phyloP scores from a whole-genome alignment of 1,139 yeast genomes.

The Debaryomyces sp. region DNA sequence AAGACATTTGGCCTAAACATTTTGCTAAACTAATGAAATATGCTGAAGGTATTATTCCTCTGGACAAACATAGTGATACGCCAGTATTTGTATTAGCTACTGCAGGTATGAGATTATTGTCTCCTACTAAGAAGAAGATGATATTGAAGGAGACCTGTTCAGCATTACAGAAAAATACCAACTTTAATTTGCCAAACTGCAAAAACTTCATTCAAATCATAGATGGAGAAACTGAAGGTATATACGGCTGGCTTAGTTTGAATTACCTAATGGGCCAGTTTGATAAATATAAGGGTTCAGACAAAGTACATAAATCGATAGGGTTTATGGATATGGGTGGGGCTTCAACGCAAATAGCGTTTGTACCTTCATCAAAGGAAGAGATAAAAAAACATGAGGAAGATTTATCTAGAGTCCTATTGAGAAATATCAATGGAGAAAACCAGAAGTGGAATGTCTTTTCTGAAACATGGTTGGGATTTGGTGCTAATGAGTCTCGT shows the following conservation, averaged over 20 bases:
- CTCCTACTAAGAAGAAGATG: conserved; percentile 46
- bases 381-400: conserved; percentile 61
- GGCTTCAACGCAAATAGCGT: conserved; percentile 81
- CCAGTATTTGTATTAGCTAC: conserved; percentile 78
- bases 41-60: conserved; percentile 64
- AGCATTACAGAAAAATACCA: conserved; percentile 48
- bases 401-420: conserved; percentile 59
- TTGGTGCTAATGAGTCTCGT: conserved; percentile 82
- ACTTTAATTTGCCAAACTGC: conserved; percentile 55
- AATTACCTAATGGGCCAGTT: conserved; percentile 66
- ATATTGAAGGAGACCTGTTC: conserved; percentile 56
- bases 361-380: conserved; percentile 60
- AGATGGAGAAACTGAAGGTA: conserved; percentile 80
- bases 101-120: conserved; percentile 76
- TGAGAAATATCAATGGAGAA: conserved; percentile 63
- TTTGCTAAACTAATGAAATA: conserved; percentile 55
- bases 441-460: conserved; percentile 70
- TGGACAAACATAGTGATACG: conserved; percentile 52
- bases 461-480: conserved; percentile 83
- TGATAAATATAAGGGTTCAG: conserved; percentile 40
- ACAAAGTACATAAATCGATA: conserved; percentile 50
- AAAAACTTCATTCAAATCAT: conserved; percentile 66
- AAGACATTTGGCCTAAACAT: conserved; percentile 62
- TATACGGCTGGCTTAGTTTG: conserved; percentile 79
- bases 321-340: conserved; percentile 95